Conservation (phyloP, 2,329 filamentous ascomycete genomes). For the Trichoderma citrinoviride region DNA sequence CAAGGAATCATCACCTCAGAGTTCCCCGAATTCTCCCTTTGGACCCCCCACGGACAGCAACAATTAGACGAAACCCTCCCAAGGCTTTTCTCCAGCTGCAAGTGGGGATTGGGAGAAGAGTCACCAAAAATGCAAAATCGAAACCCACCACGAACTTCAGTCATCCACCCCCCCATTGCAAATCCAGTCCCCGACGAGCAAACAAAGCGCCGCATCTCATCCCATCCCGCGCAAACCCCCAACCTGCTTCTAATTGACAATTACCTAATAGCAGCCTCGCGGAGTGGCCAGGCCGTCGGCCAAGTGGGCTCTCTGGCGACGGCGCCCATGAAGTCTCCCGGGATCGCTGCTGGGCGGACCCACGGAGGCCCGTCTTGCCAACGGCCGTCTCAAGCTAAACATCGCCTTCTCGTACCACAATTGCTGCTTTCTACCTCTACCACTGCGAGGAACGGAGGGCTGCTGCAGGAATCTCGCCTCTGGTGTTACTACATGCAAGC, state of each 20-base stretch:
- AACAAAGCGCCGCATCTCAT: no score
- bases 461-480: neutral
- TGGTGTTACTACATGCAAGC: no score
- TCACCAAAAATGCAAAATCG: neutral
- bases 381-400: neutral
- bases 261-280: constrained; percentile 15
- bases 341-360: constrained; percentile 11
- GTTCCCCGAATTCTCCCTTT: neutral
- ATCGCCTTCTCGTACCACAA: no score
- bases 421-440: no score
- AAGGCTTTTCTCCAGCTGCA: neutral
- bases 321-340: constrained; percentile 4
- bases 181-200: neutral
- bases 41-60: neutral
- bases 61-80: neutral
- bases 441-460: neutral
- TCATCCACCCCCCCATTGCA: constrained; percentile 6
- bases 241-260: neutral
- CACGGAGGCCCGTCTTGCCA: neutral
- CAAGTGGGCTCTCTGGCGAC: neutral
- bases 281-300: neutral
- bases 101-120: neutral
- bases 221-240: no score
- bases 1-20: neutral
- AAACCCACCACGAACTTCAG: neutral